Percentiles rank a stretch among this genome's conserved stretches.
Conservation (phyloP, 805 yeast species). For the Saccharomycopsis fibuligera region DNA sequence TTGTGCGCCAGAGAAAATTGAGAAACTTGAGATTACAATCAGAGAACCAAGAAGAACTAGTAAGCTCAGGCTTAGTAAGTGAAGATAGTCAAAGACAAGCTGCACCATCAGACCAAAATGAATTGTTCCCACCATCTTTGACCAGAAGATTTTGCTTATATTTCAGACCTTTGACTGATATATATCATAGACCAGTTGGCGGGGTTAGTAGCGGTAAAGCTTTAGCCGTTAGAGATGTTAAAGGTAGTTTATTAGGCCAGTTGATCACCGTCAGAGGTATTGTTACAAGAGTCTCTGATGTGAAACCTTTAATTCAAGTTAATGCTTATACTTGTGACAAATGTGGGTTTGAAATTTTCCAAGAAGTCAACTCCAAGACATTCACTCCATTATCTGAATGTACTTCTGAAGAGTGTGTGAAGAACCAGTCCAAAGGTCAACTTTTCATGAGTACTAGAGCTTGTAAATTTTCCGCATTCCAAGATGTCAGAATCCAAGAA, state of each 20-base stretch:
- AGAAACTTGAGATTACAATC: slow-evolving; percentile 69
- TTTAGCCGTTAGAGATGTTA: slow-evolving; percentile 83
- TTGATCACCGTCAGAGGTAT: slow-evolving; percentile 89
- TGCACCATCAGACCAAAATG: slow-evolving; percentile 28
- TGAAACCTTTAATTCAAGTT: slow-evolving; percentile 84
- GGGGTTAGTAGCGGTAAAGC: slow-evolving; percentile 43
- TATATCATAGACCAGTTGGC: too few relatives aligned
- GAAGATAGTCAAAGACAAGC: slow-evolving; percentile 26
- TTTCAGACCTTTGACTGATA: slow-evolving; percentile 67
- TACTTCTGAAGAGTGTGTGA: slow-evolving; percentile 69
- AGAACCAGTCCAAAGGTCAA: slow-evolving; percentile 81
- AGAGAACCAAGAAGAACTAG: slow-evolving; percentile 59
- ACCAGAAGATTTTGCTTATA: slow-evolving; percentile 83
- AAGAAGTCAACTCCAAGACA: slow-evolving; percentile 79
- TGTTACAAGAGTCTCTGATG: slow-evolving; percentile 92
- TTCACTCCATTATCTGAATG: slow-evolving; percentile 89
- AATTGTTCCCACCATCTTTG: slow-evolving; percentile 76
- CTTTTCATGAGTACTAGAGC: slow-evolving; percentile 91
- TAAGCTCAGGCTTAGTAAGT: slow-evolving; percentile 34
- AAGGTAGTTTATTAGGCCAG: slow-evolving; percentile 77
- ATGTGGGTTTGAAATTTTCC: slow-evolving; percentile 95
- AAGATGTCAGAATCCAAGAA: slow-evolving; percentile 93
- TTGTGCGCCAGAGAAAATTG: slow-evolving; percentile 80
- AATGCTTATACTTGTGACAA: slow-evolving; percentile 96
- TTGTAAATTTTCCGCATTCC: slow-evolving; percentile 90